Evolutionary conservation across 805 yeast species (phyloP).

Genomic region (Brettanomyces anomalus): DNA sequence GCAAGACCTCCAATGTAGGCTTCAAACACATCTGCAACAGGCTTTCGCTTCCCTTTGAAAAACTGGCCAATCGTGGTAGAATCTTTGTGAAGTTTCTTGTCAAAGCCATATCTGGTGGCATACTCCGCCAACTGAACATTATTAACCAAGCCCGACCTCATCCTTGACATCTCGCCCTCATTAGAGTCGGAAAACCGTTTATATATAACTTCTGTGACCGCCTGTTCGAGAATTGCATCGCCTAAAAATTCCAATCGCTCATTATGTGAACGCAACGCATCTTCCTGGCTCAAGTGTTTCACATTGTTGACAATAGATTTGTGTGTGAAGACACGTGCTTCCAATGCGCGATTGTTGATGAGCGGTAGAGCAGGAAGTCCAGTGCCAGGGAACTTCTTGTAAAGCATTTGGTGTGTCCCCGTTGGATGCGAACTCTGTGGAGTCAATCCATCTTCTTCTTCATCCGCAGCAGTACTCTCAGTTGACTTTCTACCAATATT

Average conservation of each 20-base stretch:
- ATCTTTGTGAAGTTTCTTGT: slow-evolving; percentile 39
- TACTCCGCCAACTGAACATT: slow-evolving; percentile 66
- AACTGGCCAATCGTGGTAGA: slow-evolving; percentile 31
- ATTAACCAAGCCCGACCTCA: slow-evolving; percentile 63
- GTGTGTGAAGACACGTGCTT: slow-evolving; percentile 72
- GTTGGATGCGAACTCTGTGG: slow-evolving; percentile 5
- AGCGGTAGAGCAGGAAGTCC: slow-evolving; percentile 57
- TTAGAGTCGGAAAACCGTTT: slow-evolving; percentile 56
- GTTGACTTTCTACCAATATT: too few species aligned
- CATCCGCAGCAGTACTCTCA: slow-evolving; percentile 5
- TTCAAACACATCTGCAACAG: slow-evolving; percentile 85
- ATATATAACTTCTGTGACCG: slow-evolving; percentile 63
- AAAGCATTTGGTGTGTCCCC: slow-evolving; percentile 2
- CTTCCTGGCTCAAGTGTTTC: slow-evolving; percentile 45
- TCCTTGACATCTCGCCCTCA: slow-evolving; percentile 73
- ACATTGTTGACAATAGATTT: slow-evolving; percentile 60
- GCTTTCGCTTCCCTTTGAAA: slow-evolving; percentile 51
- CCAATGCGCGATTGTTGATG: slow-evolving; percentile 49
- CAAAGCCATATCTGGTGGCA: slow-evolving; percentile 60
- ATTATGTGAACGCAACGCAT: slow-evolving; percentile 57
- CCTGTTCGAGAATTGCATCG: slow-evolving; percentile 69
- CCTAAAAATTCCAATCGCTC: slow-evolving; percentile 89
- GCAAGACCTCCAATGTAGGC: slow-evolving; percentile 86
- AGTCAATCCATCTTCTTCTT: slow-evolving; percentile 3
- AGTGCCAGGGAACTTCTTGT: slow-evolving; percentile 8